These are phyloP conservation scores for Solanum ossicruentum DNA, from an alignment of 257 asterid genomes.

Conservation along the genomic window DNA sequence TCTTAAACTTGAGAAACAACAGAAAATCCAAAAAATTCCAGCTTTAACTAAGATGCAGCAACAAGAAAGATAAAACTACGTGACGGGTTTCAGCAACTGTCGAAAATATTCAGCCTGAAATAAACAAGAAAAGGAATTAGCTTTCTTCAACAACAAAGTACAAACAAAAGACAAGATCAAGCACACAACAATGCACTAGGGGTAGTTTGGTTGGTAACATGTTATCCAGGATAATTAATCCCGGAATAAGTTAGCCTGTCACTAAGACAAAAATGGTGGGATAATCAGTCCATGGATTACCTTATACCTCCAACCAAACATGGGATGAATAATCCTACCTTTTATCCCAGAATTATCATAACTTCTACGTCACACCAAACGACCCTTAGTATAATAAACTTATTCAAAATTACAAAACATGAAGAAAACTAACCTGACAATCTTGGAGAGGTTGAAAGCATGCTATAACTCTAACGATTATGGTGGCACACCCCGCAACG, in stretches of 20 bases:
- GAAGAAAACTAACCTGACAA: constrained; percentile 60
- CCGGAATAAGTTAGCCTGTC: too few species aligned
- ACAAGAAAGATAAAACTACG: constrained; percentile 52
- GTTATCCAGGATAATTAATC: too few species aligned
- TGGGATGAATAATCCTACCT: too few species aligned
- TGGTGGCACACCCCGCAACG: constrained; percentile 76
- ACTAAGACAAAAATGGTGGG: too few species aligned
- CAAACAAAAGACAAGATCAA: background rate
- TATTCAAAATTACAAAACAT: background rate
- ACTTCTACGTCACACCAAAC: too few species aligned
- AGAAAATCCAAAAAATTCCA: constrained; percentile 27
- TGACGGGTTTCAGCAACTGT: constrained; percentile 81
- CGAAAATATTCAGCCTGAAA: constrained; percentile 98
- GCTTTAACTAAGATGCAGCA: constrained; percentile 43
- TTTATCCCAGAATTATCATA: too few species aligned
- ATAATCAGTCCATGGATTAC: too few species aligned
- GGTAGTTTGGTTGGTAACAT: too few species aligned
- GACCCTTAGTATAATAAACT: too few species aligned
- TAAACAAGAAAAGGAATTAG: background rate
- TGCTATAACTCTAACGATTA: constrained; percentile 87
- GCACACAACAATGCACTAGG: background rate
- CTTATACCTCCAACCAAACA: too few species aligned
- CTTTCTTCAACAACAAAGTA: background rate
- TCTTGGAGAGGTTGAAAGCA: constrained; percentile 98
- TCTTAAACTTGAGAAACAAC: constrained; percentile 19